These are phyloP conservation scores for Leonotis leonurus DNA, from an alignment of 257 asterid species.

Conservation along the genomic window DNA sequence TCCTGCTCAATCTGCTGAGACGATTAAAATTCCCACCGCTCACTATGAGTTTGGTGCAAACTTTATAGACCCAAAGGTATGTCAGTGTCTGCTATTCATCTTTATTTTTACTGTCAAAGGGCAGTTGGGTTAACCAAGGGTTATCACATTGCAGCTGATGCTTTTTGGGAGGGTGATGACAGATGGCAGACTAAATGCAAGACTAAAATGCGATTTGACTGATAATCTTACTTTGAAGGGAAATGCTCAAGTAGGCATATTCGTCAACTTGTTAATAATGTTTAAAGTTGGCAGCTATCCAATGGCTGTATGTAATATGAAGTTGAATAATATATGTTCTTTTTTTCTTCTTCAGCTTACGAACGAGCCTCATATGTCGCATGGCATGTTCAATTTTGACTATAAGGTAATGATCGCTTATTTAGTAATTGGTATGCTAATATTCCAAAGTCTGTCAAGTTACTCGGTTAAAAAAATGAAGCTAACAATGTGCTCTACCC, in stretches of 20 bases:
- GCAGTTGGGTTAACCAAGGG: constrained; percentile 10
- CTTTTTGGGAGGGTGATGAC: constrained; percentile 83
- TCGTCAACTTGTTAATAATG: constrained; percentile 5
- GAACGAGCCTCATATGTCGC: constrained; percentile 92
- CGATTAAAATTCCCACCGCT: constrained; percentile 80
- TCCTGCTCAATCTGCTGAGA: constrained; percentile 88
- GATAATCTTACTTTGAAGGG: constrained; percentile 82
- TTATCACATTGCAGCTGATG: constrained; percentile 57
- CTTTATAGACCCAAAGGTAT: constrained; percentile 73
- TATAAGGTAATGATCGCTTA: constrained; percentile 55
- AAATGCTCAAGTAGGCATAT: constrained; percentile 65
- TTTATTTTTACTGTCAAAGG: not conserved
- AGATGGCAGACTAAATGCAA: constrained; percentile 82
- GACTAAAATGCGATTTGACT: constrained; percentile 77
- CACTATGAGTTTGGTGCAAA: constrained; percentile 97
- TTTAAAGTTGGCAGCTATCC: not conserved
- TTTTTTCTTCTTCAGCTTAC: constrained; percentile 56
- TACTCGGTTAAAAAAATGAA: constrained; percentile 1
- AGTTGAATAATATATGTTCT: constrained; percentile 11
- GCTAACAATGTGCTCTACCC: constrained; percentile 16
- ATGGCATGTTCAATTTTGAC: constrained; percentile 83
- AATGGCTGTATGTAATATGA: constrained; percentile 7
- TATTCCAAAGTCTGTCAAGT: too few species aligned
- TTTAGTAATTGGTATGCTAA: not conserved
- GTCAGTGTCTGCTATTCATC: not conserved